phyloP scores from a whole-genome alignment of 306 rosid genomes.

The Cercis canadensis region DNA sequence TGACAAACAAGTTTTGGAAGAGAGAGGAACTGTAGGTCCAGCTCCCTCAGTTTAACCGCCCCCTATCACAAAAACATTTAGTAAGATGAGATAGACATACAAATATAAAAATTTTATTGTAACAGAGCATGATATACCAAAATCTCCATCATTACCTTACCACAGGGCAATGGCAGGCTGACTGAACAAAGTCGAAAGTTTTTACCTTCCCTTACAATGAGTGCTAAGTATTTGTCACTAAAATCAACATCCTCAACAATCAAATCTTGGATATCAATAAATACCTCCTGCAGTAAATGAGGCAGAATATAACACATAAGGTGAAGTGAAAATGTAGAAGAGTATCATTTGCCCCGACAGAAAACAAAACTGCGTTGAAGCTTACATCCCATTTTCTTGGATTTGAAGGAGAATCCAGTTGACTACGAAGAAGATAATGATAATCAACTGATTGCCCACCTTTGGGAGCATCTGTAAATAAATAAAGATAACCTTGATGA shows the following conservation, averaged over 20 bases:
- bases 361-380: slow-evolving; percentile 22
- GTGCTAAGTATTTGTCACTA: slow-evolving; percentile 70
- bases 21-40: slow-evolving; percentile 63
- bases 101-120: slow-evolving; percentile 23
- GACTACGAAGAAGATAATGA: slow-evolving; percentile 84
- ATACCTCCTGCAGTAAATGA: slow-evolving; percentile 66
- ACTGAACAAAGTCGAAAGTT: slow-evolving; percentile 77
- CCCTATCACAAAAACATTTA: slow-evolving; percentile 57
- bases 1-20: slow-evolving; percentile 85
- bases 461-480: slow-evolving; percentile 86
- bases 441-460: slow-evolving; percentile 60
- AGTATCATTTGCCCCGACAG: background rate
- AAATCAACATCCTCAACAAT: slow-evolving; percentile 81
- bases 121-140: slow-evolving; percentile 31
- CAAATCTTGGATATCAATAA: slow-evolving; percentile 53
- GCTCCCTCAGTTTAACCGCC: slow-evolving; percentile 58
- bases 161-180: slow-evolving; percentile 67
- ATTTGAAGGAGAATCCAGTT: slow-evolving; percentile 51
- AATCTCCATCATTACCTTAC: slow-evolving; percentile 61
- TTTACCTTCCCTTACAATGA: slow-evolving; percentile 67
- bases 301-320: slow-evolving; percentile 23
- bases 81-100: slow-evolving; percentile 27
- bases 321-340: slow-evolving; percentile 2
- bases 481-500: slow-evolving; percentile 74
- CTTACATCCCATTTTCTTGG: slow-evolving; percentile 91